Conservation (phyloP, 2,329 filamentous ascomycete genomes). For the Metarhizium humberi region DNA sequence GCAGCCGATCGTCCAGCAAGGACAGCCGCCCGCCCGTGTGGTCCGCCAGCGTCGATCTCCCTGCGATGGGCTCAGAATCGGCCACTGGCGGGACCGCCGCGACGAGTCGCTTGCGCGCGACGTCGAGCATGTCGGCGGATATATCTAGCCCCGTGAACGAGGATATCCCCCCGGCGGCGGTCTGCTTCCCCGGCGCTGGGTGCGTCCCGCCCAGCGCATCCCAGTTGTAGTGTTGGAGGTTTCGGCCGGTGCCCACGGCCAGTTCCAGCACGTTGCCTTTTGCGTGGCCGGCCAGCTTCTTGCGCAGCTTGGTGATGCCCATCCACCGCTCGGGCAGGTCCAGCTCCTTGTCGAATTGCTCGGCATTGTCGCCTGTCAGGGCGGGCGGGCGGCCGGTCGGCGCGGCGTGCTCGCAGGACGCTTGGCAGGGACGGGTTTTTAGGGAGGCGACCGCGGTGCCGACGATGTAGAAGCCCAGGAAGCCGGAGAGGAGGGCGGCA, state of each 20-base stretch:
- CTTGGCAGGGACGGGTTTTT: conserved; percentile 14
- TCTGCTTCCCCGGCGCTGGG: neutral
- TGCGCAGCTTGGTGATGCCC: conserved; percentile 44
- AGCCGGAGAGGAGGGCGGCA: conserved; percentile 33
- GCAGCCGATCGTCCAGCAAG: conserved; percentile 32
- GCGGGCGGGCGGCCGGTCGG: conserved; percentile 41
- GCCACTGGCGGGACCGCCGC: conserved; percentile 30
- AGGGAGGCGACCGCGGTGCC: conserved; percentile 27
- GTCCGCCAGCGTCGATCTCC: conserved; percentile 23
- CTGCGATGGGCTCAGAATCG: conserved; percentile 20
- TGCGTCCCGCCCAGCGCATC: conserved; percentile 21
- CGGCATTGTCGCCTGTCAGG: conserved; percentile 36
- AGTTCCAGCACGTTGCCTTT: conserved; percentile 52
- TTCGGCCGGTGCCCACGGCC: conserved; percentile 54
- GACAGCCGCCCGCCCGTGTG: conserved; percentile 26
- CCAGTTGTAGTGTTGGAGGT: conserved; percentile 52
- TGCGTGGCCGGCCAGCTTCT: conserved; percentile 36
- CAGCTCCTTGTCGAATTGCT: conserved; percentile 49
- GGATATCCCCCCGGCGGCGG: conserved; percentile 23
- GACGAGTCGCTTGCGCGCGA: conserved; percentile 44
- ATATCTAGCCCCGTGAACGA: conserved; percentile 56
- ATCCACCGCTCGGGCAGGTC: conserved; percentile 47
- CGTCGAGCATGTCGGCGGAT: conserved; percentile 48
- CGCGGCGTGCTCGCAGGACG: conserved; percentile 22
- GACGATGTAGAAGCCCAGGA: conserved; percentile 38